phyloP scores from a whole-genome alignment of 305 asterid species.

The Fraxinus albicans region DNA sequence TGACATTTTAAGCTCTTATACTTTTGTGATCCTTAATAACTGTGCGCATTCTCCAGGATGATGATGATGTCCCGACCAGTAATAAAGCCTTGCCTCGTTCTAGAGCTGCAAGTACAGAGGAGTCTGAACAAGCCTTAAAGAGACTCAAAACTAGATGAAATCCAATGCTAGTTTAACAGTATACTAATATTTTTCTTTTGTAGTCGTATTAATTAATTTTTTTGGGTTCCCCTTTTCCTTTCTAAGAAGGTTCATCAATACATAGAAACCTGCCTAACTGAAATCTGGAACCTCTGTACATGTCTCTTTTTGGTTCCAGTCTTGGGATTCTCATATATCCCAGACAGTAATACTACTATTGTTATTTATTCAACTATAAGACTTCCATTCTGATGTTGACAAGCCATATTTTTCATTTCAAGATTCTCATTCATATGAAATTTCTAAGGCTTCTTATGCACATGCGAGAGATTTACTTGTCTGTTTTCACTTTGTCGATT shows the following conservation, averaged over 20 bases:
- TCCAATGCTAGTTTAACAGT: conserved; percentile 31
- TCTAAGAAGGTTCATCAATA: conserved; percentile 22
- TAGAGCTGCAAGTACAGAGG: conserved; percentile 44
- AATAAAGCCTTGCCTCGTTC: conserved; percentile 43
- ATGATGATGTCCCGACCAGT: conserved; percentile 29
- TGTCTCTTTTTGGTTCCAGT: conserved; percentile 31
- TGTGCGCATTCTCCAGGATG: conserved; percentile 40
- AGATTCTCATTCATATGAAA: background rate
- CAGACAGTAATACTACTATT: conserved; percentile 20
- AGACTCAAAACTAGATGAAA: conserved; percentile 50
- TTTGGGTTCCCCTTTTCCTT: conserved; percentile 30
- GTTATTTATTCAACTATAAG: conserved; percentile 17
- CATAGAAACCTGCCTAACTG: conserved; percentile 29
- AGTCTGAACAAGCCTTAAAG: conserved; percentile 53
- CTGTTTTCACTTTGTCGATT: background rate
- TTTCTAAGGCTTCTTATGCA: background rate
- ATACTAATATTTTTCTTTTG: conserved; percentile 40
- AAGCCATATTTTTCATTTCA: conserved; percentile 25
- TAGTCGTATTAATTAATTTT: conserved; percentile 41
- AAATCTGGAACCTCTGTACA: conserved; percentile 43
- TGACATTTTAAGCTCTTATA: background rate
- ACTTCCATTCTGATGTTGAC: conserved; percentile 22
- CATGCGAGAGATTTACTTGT: background rate
- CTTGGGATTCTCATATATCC: conserved; percentile 40
- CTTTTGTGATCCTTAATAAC: background rate